These are phyloP conservation scores for Populus hybrid DNA, from an alignment of 441 rosid genomes.

Conservation along the genomic window DNA sequence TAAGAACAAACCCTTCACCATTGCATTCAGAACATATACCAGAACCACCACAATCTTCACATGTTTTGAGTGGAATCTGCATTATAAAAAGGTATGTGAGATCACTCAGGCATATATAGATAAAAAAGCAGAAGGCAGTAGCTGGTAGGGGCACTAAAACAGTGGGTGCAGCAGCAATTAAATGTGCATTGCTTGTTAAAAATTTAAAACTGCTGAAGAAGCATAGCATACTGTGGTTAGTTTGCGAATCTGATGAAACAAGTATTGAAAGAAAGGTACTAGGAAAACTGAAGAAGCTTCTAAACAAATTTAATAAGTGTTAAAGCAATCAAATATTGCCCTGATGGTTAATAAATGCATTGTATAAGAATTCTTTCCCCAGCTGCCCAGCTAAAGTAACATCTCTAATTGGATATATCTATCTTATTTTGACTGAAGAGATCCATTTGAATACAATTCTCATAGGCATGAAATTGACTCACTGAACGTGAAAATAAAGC, in stretches of 20 bases:
- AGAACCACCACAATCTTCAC: constrained; percentile 75
- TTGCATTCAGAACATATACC: constrained; percentile 87
- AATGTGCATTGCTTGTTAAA: neutral
- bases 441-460: too few species aligned
- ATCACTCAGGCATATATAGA: neutral
- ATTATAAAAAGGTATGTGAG: constrained; percentile 7
- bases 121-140: neutral
- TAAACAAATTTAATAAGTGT: neutral
- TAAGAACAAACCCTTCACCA: constrained; percentile 86
- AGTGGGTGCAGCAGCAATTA: neutral
- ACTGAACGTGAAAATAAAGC: too few species aligned
- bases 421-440: too few species aligned
- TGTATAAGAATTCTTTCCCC: too few species aligned
- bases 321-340: neutral
- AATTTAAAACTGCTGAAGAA: neutral
- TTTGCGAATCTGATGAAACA: neutral
- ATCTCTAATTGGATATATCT: too few species aligned
- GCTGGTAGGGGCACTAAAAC: neutral
- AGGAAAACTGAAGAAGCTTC: neutral
- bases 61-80: constrained; percentile 57
- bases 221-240: neutral
- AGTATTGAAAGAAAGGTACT: neutral
- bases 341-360: too few species aligned
- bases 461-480: too few species aligned
- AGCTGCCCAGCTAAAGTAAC: too few species aligned